Evolutionary conservation across 2,329 filamentous ascomycete species (phyloP), one percentile per base, ranked within the genome.

Genomic region (Escovopsis sp.): DNA sequence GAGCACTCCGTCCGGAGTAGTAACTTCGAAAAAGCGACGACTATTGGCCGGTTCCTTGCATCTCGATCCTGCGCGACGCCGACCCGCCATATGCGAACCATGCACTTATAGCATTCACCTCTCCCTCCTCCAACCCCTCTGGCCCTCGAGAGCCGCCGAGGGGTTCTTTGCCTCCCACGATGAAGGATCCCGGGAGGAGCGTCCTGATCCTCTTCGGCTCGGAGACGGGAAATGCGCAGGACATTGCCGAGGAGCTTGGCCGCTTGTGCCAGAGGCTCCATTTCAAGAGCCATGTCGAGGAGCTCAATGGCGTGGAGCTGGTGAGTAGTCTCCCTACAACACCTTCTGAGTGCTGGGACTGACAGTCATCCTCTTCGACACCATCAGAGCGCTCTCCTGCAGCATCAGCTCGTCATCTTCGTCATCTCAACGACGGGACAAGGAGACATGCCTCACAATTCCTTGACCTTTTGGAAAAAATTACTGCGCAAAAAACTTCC

Each of bases 221-320:
- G 34, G 91, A 98, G 66, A 96, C 88, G 19, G 91, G 91, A 44
- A 95, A 91, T 56, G 82, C 86, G 43, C 85, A 94, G 61, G 89
- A 96, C 62, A 76, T 89, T 48, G 89, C 91, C 18, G 80, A 86
- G 54, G 86, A 95, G 58, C 67, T 96, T 47, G 85, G 81, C 34
- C 71, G 79, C 35, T 62, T 85, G 49, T 73, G 78, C 33, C 79
- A 89, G 62, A 74, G 89, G 30, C 65, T 95, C 45, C 85, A 79
- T 53, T 95, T 96, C 60, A 62, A 72, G 48, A 84, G 81, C 19
- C 71, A 74, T 41, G 77, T 94, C 23, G 74, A 77, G 44, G 85
- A 88, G 59, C 75, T 96, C 62, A 78, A 95, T 55, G 70, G 71
- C 43, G 70, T 86, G 52, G 76, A 82, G 49, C 67, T 88, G 61